phyloP scores from a whole-genome alignment of 2,329 filamentous ascomycete genomes.

The Cordyceps fumosorosea region DNA sequence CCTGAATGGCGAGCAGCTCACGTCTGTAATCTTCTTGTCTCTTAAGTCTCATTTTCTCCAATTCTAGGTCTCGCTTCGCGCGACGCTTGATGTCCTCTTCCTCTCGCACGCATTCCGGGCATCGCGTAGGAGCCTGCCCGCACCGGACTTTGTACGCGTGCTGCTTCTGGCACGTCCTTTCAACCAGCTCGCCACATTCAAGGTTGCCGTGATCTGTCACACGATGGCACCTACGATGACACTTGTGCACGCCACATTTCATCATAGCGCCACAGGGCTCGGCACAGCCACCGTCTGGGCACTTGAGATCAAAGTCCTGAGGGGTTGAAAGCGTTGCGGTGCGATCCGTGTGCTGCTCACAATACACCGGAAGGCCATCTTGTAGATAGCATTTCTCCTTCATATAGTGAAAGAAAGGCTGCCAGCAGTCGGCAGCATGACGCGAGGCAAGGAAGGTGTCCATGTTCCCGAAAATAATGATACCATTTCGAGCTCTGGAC shows the following conservation, averaged over 20 bases:
- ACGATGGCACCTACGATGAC: conserved; percentile 56
- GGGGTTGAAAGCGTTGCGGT: conserved; percentile 39
- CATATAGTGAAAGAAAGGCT: conserved; percentile 48
- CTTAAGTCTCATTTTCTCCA: conserved; percentile 42
- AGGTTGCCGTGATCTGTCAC: conserved; percentile 49
- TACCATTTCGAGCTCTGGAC: conserved; percentile 56
- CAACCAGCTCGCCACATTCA: conserved; percentile 28
- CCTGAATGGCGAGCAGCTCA: conserved; percentile 42
- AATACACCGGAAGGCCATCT: conserved; percentile 54
- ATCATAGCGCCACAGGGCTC: conserved; percentile 43
- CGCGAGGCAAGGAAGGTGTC: conserved; percentile 56
- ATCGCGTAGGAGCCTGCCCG: conserved; percentile 31
- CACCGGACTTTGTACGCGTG: conserved; percentile 47
- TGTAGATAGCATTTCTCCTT: conserved; percentile 45
- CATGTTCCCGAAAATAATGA: conserved; percentile 66
- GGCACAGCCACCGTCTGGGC: conserved; percentile 64
- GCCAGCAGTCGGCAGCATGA: conserved; percentile 41
- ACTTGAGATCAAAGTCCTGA: conserved; percentile 53
- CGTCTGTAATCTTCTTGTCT: conserved; percentile 38
- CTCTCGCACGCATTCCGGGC: conserved; percentile 46
- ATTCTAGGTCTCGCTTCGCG: conserved; percentile 37
- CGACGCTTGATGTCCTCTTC: conserved; percentile 37
- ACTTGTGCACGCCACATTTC: conserved; percentile 38
- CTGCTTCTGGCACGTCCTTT: conserved; percentile 41
- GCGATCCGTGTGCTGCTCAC: conserved; percentile 50